Base-by-base conservation (phyloP, 306 rosid genomes). In the Cyclanthera cordifolia region DNA sequence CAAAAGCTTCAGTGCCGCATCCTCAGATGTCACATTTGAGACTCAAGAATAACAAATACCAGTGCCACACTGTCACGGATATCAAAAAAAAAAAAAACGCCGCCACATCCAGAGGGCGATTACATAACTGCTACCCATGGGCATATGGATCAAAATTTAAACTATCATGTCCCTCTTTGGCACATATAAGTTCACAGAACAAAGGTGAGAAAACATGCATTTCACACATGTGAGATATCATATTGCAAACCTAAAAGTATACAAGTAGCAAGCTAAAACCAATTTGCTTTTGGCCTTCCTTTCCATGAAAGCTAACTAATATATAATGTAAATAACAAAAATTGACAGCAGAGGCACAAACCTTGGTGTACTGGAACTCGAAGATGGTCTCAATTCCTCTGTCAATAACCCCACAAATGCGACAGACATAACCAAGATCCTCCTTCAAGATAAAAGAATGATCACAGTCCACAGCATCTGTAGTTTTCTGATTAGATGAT, bases 391-490 rank as follows among this genome's bases (percentile, higher is more conserved):
- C 99, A 48, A 93, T 93, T 48, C 82, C 80, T 74, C 75, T 82
- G 76, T 75, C 90, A 50, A 93, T 83, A 53, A 87, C 76, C 71
- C 99, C 96, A 74, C 99, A 93, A 64, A 90, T 78, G 0, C 96
- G 96, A 48, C 96, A 93, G 75, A 90, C 99, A 73, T 84, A 83
- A 49, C 99, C 99, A 75, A 90, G 70, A 75, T 93, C 99, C 39
- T 93, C 99, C 81, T 88, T 93, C 53, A 93, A 81, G 77, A 93
- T 79, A 70, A 78, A 93, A 78, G 94, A 87, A 77, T 93, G 99
- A 69, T 93, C 95, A 52, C 99, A 93, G 76, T 79, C 86, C 57
- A 25, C 81, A n/a, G 50, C 86, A 69, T 84, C 75, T 55, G 53
- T 66, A 6, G 0, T 74, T 69, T 74, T 79, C 66, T 83, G 87